Evolutionary conservation across 2,329 filamentous ascomycete species (phyloP), one percentile per base, ranked within the genome.

Genomic region (Pleoardoris graminearum): DNA sequence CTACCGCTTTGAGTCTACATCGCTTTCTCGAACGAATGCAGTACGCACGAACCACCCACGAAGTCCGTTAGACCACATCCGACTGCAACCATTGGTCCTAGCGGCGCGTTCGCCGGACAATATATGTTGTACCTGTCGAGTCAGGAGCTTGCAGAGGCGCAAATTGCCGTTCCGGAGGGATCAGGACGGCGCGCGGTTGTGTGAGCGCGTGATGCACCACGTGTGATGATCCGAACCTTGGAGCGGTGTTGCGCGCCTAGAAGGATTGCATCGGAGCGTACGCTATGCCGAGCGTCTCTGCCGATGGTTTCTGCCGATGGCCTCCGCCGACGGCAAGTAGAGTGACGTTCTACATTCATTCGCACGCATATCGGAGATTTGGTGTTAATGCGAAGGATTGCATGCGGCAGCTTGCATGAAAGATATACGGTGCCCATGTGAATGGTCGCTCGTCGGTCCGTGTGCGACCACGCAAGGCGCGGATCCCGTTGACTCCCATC

Each of bases 1-100:
- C 32, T 32, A 25, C 41, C 10, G n/a, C n/a, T n/a, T n/a, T n/a
- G n/a, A n/a, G n/a, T n/a, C n/a, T n/a, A n/a, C n/a, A n/a, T n/a
- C n/a, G n/a, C n/a, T n/a, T n/a, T n/a, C n/a, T n/a, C n/a, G n/a
- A n/a, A 46, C 35, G 43, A 30, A 46, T 46, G 27, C 32, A 23
- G 2, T 1, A 3, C 29, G 43, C 43, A 46, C 43, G 30, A 25
- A 10, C 30, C 30, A 36, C 30, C 30, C 30, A 35, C 43, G 43
- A 46, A 46, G 43, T 46, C 43, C 43, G 43, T 25, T 25, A n/a
- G 30, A 16, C 30, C 43, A 36, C 16, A 30, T 36, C 23, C 25
- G 25, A 5, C 30, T 14, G 19, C 30, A 35, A 36, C 30, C 29
- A 46, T 46, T 46, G 43, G 43, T 22, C 43, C 29, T 46, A 32